These are phyloP conservation scores for Grosmannia huntii DNA, from an alignment of 2,329 filamentous ascomycete species.

Conservation along the genomic window DNA sequence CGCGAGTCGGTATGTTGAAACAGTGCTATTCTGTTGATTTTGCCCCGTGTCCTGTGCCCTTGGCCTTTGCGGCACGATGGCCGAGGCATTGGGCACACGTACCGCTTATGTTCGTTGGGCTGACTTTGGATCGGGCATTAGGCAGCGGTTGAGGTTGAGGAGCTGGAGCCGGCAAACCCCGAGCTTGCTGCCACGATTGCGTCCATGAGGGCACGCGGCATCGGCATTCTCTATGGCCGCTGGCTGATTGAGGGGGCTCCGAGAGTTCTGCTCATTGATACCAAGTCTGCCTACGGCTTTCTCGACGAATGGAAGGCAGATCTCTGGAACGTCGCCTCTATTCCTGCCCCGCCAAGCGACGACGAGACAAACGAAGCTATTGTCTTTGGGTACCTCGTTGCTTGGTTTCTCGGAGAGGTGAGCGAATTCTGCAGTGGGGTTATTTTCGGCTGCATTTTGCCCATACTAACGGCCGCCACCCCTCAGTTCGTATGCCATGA, in stretches of 20 bases:
- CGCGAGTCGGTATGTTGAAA: slow-evolving; percentile 55
- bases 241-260: slow-evolving; percentile 98
- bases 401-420: slow-evolving; percentile 97
- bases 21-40: too few species aligned
- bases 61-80: too few species aligned
- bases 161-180: slow-evolving; percentile 70
- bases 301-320: slow-evolving; percentile 96
- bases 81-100: not conserved
- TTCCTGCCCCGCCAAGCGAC: slow-evolving; percentile 84
- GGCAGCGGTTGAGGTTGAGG: slow-evolving; percentile 97
- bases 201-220: slow-evolving; percentile 85
- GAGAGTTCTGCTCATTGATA: slow-evolving; percentile 87
- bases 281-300: slow-evolving; percentile 80
- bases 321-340: slow-evolving; percentile 83
- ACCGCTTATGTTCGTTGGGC: too few species aligned
- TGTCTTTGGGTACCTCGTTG: slow-evolving; percentile 92
- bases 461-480: slow-evolving; percentile 1
- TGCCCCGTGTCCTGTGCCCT: too few species aligned
- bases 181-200: slow-evolving; percentile 72
- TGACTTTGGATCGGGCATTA: slow-evolving; percentile 20
- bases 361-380: slow-evolving; percentile 96
- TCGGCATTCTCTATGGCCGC: slow-evolving; percentile 80
- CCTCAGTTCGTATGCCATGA: slow-evolving; percentile 86
- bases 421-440: slow-evolving; percentile 13
- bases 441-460: not conserved